Conservation (phyloP, 495 filamentous ascomycete species). For the Hyaloscypha hepaticicola region DNA sequence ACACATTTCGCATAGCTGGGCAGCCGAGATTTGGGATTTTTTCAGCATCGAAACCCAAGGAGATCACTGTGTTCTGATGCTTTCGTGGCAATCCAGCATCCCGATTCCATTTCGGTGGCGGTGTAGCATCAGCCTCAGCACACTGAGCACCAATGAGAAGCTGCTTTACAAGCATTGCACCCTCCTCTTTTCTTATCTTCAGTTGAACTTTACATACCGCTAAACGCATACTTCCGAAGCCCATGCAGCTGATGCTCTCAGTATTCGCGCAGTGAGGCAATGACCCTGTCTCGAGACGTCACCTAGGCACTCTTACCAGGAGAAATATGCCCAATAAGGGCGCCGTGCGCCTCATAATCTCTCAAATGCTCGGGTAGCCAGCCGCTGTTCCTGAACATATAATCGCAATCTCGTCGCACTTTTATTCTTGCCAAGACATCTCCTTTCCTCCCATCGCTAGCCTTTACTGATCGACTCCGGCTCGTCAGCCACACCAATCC, state of each 20-base stretch:
- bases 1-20: not conserved
- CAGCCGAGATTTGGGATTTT: not conserved
- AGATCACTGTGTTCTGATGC: not conserved
- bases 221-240: not conserved
- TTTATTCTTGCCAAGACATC: not conserved
- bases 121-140: constrained; percentile 13
- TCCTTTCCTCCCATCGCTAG: not conserved
- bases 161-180: not conserved
- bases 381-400: constrained; percentile 4
- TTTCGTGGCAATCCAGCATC: not conserved
- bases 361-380: not conserved
- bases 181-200: not conserved
- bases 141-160: constrained; percentile 9
- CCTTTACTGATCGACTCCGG: not conserved
- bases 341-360: not conserved
- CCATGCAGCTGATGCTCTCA: not conserved
- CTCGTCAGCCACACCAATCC: constrained; percentile 4
- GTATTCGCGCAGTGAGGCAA: not conserved
- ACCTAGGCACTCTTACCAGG: not conserved
- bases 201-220: not conserved
- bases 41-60: constrained; percentile 1
- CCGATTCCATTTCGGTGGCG: constrained; percentile 15
- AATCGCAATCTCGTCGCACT: constrained; percentile 2
- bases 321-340: not conserved
- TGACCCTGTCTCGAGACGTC: not conserved